phyloP scores from a whole-genome alignment of 2,329 filamentous ascomycete species.

The Ceratocystis ficicola region DNA sequence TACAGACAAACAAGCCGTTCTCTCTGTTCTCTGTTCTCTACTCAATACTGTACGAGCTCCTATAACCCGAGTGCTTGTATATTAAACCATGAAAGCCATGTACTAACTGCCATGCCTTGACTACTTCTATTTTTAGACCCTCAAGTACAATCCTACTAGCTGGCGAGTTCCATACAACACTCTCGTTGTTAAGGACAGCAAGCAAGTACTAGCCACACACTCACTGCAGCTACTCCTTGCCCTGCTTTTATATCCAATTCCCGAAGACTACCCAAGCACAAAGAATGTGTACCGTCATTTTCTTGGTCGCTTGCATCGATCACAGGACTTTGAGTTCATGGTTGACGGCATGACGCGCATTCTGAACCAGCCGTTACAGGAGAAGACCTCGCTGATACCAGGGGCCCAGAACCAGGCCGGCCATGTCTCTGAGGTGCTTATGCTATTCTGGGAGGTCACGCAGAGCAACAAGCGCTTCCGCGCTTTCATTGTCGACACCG shows the following conservation, averaged over 20 bases:
- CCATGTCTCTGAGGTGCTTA: conserved; percentile 89
- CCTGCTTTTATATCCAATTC: conserved; percentile 74
- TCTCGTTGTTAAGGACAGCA: conserved; percentile 79
- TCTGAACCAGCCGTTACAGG: conserved; percentile 81
- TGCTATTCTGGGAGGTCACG: conserved; percentile 93
- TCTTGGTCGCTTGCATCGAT: conserved; percentile 74
- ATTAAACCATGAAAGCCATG: neutral
- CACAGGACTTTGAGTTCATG: conserved; percentile 95
- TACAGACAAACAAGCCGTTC: conserved; percentile 78
- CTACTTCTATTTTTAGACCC: conserved; percentile 43
- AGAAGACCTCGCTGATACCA: conserved; percentile 77
- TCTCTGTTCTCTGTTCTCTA: conserved; percentile 82
- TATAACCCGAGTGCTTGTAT: neutral
- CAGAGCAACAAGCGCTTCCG: conserved; percentile 97
- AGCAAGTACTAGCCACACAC: conserved; percentile 82
- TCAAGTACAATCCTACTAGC: conserved; percentile 89
- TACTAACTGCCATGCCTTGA: neutral
- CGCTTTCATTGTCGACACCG: conserved; percentile 92
- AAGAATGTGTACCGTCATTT: conserved; percentile 95
- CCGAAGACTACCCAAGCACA: conserved; percentile 55
- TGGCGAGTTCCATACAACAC: conserved; percentile 94
- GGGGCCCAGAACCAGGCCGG: conserved; percentile 38
- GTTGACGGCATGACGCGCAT: conserved; percentile 90
- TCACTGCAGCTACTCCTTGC: conserved; percentile 82
- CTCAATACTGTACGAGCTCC: conserved; percentile 66